Evolutionary conservation across 1,284 basidiomycete species (phyloP), one percentile per base, ranked within the genome.

Genomic region (Sutorius eximius): DNA sequence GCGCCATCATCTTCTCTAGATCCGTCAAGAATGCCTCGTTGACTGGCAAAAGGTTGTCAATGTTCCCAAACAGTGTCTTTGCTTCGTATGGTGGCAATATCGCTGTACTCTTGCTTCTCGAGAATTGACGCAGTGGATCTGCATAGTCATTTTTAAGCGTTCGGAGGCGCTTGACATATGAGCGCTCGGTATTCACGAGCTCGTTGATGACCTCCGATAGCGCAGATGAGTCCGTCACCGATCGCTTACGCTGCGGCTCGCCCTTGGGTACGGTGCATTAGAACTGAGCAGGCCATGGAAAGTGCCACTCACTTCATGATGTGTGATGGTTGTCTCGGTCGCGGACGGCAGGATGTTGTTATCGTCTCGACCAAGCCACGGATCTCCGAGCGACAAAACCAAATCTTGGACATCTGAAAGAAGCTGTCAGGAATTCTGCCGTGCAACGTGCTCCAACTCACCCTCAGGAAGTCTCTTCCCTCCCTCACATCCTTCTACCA

Each of bases 81-180:
- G 95, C 93, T 67, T 97, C 91, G 70, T 96, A 97, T 18, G 85
- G 75, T 3, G 91, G 88, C 46, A 98, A 83, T 62, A 98, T 93
- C 42, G 88, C 85, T 0, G 90, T 93, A 59, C 89, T 89, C 65
- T 91, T 91, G 68, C 82, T 86, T 56, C 84, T 82, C 29, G 96
- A 86, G 68, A 95, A 96, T 51, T 83, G 83, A 22, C 94, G 85
- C 22, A 98, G 78, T 3, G 94, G 95, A 69, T 95, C 89, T 37
- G 95, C 95, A 68, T 98, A 98, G 59, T 89, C 84, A 30, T 79
- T 71, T 73, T 92, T 91, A 62, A 93, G 81, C 34, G 82, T 83
- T 59, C 79, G 81, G 13, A 93, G 78, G 22, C 88, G 83, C 62
- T 81, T 83, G 63, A 93, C 86, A 65, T 92, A 91, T 43, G 86